Conservation (phyloP, 73 alveolate species). For the Paramecium caudatum region DNA sequence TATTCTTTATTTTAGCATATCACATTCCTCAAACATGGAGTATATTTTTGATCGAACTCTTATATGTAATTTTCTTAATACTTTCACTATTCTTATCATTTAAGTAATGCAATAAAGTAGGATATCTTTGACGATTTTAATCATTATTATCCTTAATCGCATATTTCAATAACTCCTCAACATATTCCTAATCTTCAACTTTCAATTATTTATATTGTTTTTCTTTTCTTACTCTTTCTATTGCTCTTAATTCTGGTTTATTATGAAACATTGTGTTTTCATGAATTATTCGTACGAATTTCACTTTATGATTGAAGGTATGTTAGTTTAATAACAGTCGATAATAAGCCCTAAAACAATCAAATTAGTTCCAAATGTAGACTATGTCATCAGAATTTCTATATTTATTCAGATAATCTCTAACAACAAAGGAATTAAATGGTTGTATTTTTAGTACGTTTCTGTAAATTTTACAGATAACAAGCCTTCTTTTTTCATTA, state of each 20-base stretch:
- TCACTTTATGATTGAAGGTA: background rate
- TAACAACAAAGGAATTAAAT: background rate
- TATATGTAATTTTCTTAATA: background rate
- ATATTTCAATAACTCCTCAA: background rate
- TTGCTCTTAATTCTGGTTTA: slow-evolving; percentile 46
- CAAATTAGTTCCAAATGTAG: slow-evolving; percentile 15
- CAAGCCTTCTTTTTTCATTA: slow-evolving; percentile 9
- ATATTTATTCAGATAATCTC: background rate
- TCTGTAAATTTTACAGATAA: slow-evolving; percentile 1
- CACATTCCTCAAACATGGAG: background rate
- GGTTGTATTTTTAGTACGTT: background rate
- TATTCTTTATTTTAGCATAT: background rate
- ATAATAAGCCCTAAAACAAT: slow-evolving; percentile 18
- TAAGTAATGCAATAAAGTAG: slow-evolving; percentile 3
- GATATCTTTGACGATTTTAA: slow-evolving; percentile 11
- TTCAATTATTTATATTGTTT: background rate
- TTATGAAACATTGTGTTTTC: slow-evolving; percentile 41
- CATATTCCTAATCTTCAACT: background rate
- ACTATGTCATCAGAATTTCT: background rate
- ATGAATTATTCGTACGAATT: background rate
- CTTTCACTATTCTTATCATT: slow-evolving; percentile 41
- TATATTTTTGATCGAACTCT: slow-evolving; percentile 16
- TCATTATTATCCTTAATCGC: slow-evolving; percentile 44
- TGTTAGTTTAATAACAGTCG: background rate
- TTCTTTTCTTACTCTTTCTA: slow-evolving; percentile 25